Conservation (phyloP, 2,329 filamentous ascomycete species). For the Microsporum audouinii region DNA sequence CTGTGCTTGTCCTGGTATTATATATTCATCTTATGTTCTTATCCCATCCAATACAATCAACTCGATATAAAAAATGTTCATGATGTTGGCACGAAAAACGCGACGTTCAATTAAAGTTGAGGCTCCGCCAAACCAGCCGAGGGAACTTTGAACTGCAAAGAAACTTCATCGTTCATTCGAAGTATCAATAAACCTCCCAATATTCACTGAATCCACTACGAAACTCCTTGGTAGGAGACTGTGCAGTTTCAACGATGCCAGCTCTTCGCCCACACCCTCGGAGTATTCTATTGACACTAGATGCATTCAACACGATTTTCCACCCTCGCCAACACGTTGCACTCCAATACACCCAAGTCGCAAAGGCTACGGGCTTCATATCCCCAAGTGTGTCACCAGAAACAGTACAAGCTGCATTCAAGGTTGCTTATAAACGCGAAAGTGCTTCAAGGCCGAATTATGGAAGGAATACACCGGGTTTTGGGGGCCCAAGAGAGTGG, state of each 20-base stretch:
- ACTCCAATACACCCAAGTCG: slow-evolving; percentile 31
- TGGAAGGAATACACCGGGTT: slow-evolving; percentile 29
- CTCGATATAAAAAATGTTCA: too few species aligned
- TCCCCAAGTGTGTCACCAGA: slow-evolving; percentile 18
- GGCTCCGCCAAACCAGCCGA: neutral
- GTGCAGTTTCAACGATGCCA: neutral
- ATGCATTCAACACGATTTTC: slow-evolving; percentile 38
- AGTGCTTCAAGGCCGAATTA: slow-evolving; percentile 31
- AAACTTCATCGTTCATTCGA: too few species aligned
- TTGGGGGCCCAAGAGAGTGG: slow-evolving; percentile 32
- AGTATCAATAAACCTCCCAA: too few species aligned
- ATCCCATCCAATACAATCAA: neutral
- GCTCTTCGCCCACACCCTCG: neutral
- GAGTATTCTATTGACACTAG: slow-evolving; percentile 33
- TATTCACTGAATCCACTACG: too few species aligned
- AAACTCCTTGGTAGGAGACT: neutral
- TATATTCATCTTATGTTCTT: neutral
- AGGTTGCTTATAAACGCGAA: slow-evolving; percentile 28
- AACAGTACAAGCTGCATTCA: slow-evolving; percentile 19
- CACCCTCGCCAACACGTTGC: slow-evolving; percentile 30
- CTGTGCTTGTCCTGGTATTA: neutral
- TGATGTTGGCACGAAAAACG: neutral
- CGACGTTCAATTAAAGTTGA: neutral
- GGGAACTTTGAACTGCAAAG: neutral
- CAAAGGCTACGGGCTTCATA: slow-evolving; percentile 27